These are phyloP conservation scores for Cicer pinnatifidum DNA, from an alignment of 306 rosid genomes.

Conservation along the genomic window DNA sequence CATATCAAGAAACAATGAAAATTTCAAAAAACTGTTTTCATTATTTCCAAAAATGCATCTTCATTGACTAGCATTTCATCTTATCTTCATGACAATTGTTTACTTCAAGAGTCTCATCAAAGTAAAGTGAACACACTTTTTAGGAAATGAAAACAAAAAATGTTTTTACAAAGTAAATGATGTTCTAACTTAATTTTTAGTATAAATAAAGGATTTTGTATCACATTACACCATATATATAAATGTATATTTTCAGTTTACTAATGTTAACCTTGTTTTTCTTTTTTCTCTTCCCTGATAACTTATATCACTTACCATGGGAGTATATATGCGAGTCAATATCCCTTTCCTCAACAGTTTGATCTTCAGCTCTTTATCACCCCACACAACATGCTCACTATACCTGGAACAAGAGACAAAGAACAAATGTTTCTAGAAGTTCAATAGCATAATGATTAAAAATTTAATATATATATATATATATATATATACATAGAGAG, in stretches of 20 bases:
- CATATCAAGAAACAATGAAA: too few species aligned
- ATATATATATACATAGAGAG: background rate
- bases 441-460: conserved; percentile 20
- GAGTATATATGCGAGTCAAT: conserved; percentile 86
- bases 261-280: background rate
- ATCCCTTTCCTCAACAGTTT: conserved; percentile 89
- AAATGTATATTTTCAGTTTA: background rate
- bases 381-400: conserved; percentile 91
- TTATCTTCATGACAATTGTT: too few species aligned
- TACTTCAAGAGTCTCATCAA: too few species aligned
- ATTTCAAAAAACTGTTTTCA: too few species aligned
- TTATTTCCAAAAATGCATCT: too few species aligned
- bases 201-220: background rate
- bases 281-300: conserved; percentile 2
- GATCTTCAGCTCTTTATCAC: conserved; percentile 78
- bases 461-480: background rate
- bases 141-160: too few species aligned
- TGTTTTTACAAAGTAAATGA: too few species aligned
- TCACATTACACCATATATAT: background rate
- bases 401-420: conserved; percentile 63
- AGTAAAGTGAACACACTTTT: too few species aligned
- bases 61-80: too few species aligned
- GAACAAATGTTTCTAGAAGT: conserved; percentile 20
- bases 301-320: conserved; percentile 65
- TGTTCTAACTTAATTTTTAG: background rate